Conservation (phyloP, 2,329 filamentous ascomycete genomes). For the Paecilomyces niveus region DNA sequence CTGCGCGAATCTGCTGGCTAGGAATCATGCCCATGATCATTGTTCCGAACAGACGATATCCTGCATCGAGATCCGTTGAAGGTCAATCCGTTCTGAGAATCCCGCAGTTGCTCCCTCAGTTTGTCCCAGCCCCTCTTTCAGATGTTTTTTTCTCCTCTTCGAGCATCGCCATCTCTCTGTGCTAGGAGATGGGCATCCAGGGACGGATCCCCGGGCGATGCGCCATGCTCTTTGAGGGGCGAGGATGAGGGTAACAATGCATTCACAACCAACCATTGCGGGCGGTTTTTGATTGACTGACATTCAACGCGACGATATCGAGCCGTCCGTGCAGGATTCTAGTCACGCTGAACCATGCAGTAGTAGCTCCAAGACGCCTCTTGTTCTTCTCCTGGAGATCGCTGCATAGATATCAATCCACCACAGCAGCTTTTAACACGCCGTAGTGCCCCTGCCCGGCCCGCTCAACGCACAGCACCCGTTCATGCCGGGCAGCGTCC, state of each 20-base stretch:
- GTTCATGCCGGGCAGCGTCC: background rate
- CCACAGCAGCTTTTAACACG: background rate
- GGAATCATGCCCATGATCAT: background rate
- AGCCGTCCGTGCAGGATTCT: background rate
- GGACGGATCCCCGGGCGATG: background rate
- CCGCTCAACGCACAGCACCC: background rate
- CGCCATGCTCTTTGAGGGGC: background rate
- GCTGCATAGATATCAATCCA: background rate
- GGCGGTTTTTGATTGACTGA: background rate
- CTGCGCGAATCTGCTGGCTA: background rate
- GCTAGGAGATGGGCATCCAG: background rate
- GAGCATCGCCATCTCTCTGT: background rate
- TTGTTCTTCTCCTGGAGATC: background rate
- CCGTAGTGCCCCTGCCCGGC: background rate
- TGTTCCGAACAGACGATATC: background rate
- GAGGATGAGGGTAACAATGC: background rate
- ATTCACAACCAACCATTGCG: background rate
- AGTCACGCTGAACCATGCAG: background rate
- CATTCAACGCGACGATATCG: background rate
- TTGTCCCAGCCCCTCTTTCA: background rate
- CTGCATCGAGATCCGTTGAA: background rate
- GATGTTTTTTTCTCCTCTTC: background rate
- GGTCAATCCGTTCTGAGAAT: background rate
- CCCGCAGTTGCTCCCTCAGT: background rate
- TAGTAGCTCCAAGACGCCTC: background rate